Evolutionary conservation across 1,139 yeast genomes (phyloP).

Genomic region (Yamadazyma atmosphaerica): DNA sequence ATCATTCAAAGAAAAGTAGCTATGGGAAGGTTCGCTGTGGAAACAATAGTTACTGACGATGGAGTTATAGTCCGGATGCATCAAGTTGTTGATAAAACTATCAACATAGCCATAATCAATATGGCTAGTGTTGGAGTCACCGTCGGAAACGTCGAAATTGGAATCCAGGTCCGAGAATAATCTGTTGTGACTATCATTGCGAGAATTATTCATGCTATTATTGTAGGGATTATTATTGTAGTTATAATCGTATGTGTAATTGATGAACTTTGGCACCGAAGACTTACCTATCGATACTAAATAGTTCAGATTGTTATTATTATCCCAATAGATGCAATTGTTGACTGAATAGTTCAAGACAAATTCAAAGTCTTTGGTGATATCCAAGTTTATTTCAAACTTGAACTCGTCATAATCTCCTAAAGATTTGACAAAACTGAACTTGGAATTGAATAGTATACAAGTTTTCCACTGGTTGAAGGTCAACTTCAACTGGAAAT

Average conservation of each 20-base stretch:
- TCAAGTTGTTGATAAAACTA: constrained; percentile 8
- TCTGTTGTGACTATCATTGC: background rate
- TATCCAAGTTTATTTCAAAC: constrained; percentile 32
- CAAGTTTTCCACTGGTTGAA: constrained; percentile 39
- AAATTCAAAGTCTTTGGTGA: constrained; percentile 26
- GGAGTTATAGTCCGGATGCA: constrained; percentile 12
- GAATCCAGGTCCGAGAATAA: constrained; percentile 2
- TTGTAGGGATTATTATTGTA: constrained; percentile 4
- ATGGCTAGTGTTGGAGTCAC: constrained; percentile 2
- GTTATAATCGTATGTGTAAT: constrained; percentile 6
- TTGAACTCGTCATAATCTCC: constrained; percentile 38
- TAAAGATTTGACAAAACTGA: constrained; percentile 27
- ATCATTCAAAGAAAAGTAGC: constrained; percentile 14
- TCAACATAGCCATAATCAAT: constrained; percentile 14
- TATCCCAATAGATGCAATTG: constrained; percentile 35
- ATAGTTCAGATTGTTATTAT: constrained; percentile 31
- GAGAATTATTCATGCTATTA: background rate
- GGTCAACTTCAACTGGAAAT: constrained; percentile 35
- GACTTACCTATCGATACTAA: constrained; percentile 20
- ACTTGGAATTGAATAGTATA: constrained; percentile 26
- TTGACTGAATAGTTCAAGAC: constrained; percentile 22
- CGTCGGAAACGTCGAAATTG: constrained; percentile 1
- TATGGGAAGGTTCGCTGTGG: constrained; percentile 14
- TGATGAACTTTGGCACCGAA: background rate
- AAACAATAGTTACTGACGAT: constrained; percentile 15